Evolutionary conservation across 2,329 filamentous ascomycete genomes (phyloP), one percentile per base, ranked within the genome.

Genomic region (Xylaria sp.): DNA sequence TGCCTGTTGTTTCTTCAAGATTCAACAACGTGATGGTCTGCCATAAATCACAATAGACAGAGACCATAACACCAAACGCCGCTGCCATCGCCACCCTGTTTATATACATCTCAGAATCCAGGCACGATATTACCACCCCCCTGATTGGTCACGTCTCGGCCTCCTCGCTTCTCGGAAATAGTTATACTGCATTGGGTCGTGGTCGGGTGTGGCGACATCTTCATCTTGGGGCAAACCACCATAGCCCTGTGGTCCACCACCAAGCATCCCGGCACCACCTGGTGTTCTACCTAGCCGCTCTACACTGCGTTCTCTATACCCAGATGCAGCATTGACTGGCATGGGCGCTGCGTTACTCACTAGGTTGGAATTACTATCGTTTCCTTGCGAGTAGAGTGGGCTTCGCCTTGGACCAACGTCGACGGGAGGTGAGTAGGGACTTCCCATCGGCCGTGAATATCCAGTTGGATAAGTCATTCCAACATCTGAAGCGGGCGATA

Each of bases 191-290:
- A 81, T 78, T 9, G 86, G 84, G 49, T 87, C 84, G 23, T 76
- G 76, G 17, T 74, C 75, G 9, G 74, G 59, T 4, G 76, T 38
- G n/a, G 64, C 75, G 26, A 80, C 76, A 56, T 82, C 78, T 9
- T 81, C 79, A 64, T 89, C 87, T 74, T 90, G 88, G 0, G 87
- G 85, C 63, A 90, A 77, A 31, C 85, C 84, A 15, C 87, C 88
- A 75, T 90, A 90, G 0, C 88, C 88, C 59, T 83, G 80, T 0
- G 87, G 86, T 2, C 88, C 87, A 62, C 87, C 87, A 20, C 87
- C 87, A 20, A 89, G 77, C 68, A 87, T 86, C 11, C 86, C 85
- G n/a, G 72, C 75, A 53, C 66, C 77, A 59, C 71, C 75, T 49
- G 73, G 74, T 44, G 73, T 71, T 73, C 76, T 75, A 38, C 62